phyloP scores from a whole-genome alignment of 192 early-diverging fungal species.

The Allomyces javanicus region DNA sequence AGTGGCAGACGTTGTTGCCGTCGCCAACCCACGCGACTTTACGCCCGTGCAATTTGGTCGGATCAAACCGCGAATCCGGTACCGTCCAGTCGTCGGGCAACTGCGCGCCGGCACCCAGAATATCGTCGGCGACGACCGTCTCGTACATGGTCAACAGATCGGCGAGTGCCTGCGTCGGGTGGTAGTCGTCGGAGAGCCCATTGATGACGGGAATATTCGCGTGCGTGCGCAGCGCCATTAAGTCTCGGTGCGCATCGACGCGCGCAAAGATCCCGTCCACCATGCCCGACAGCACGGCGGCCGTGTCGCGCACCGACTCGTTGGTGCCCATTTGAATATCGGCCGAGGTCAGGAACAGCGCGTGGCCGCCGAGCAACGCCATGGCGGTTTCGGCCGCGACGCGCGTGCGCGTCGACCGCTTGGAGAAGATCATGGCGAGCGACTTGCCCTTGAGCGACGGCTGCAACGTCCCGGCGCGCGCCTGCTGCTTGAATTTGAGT shows the following conservation, averaged over 20 bases:
- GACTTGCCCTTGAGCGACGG: slow-evolving; percentile 60
- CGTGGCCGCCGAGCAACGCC: slow-evolving; percentile 79
- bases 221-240: slow-evolving; percentile 66
- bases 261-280: slow-evolving; percentile 89
- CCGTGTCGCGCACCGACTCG: slow-evolving; percentile 76
- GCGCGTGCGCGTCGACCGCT: slow-evolving; percentile 86
- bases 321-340: slow-evolving; percentile 96
- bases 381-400: slow-evolving; percentile 84
- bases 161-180: slow-evolving; percentile 92
- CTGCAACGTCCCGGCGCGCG: slow-evolving; percentile 23
- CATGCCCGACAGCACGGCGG: slow-evolving; percentile 86
- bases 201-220: slow-evolving; percentile 88
- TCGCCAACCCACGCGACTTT: slow-evolving; percentile 98
- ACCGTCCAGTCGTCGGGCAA: not conserved
- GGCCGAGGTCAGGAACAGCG: slow-evolving; percentile 83
- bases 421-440: slow-evolving; percentile 83
- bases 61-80: slow-evolving; percentile 15
- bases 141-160: slow-evolving; percentile 94
- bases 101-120: not conserved
- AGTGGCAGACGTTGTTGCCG: slow-evolving; percentile 90
- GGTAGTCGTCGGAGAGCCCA: slow-evolving; percentile 81
- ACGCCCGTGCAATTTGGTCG: slow-evolving; percentile 39
- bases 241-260: slow-evolving; percentile 78
- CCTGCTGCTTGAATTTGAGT: slow-evolving; percentile 55
- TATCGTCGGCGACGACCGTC: not conserved